Base-by-base conservation (phyloP, 2,329 filamentous ascomycete genomes). In the Fusarium bulbicola region DNA sequence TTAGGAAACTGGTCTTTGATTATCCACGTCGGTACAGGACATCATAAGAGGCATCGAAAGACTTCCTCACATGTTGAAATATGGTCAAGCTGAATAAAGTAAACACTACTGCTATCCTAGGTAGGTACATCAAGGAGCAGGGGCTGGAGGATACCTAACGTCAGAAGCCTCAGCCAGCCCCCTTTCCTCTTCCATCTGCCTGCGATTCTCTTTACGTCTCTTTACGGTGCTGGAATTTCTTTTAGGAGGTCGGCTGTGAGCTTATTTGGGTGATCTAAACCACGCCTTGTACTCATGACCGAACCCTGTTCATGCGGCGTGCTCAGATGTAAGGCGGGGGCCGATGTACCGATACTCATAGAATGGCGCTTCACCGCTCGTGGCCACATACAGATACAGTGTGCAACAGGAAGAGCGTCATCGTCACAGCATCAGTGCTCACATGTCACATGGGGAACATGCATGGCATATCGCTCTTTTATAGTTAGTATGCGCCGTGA, bases 271-370 rank as follows among this genome's bases (percentile, higher is more conserved):
- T 34, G 47, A 45, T 32, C 39, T 52, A 76, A 63, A 74, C 74
- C 76, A 74, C 75, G 58, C 73, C 67, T 49, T 71, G 73, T 43
- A 63, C 76, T 75, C 76, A 78, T 78, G 76, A 78, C 73, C 73
- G 49, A 26, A 36, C 39, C 20, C 21, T 66, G 65, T 73, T 76
- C 53, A 61, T 70, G 67, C 69, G 73, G 58, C 54, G 42, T 63
- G 60, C 73, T 72, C 66, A 59, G 59, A 62, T 49, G 61, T 46
- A 66, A 59, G 59, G 76, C 64, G 68, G 66, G 73, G 74, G 37
- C 21, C 10, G 1, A 58, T 34, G 76, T 77, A 76, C 26, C n/a
- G 28, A 39, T 76, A 77, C 76, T 59, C 59, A 14, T 0, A 13
- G 8, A 32, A 13, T 24, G 53, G 45, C 70, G 53, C 53, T 62